These are phyloP conservation scores for Claviceps sp. DNA, from an alignment of 2,329 filamentous ascomycete genomes.

Conservation along the genomic window DNA sequence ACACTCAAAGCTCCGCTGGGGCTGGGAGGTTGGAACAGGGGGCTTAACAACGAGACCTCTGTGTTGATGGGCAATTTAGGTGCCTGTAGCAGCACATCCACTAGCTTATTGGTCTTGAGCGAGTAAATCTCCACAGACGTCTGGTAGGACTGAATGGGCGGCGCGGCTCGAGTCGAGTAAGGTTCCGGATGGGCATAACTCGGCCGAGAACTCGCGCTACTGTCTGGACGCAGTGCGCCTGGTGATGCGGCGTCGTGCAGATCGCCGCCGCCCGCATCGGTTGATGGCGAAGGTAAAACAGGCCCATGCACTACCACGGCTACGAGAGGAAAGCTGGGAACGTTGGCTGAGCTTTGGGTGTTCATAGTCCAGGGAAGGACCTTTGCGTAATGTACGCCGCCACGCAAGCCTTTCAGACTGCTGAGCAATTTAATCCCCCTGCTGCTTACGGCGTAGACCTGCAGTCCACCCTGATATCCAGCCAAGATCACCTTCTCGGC, in stretches of 20 bases:
- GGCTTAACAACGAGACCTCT: conserved; percentile 41
- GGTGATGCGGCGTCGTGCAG: conserved; percentile 26
- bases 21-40: conserved; percentile 52
- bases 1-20: conserved; percentile 63
- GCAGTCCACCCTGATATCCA: conserved; percentile 68
- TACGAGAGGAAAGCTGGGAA: conserved; percentile 62
- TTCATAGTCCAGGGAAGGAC: conserved; percentile 57
- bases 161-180: conserved; percentile 19
- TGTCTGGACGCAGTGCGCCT: conserved; percentile 22
- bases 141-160: conserved; percentile 53
- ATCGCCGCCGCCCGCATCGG: conserved; percentile 21
- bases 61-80: conserved; percentile 47
- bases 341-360: conserved; percentile 39
- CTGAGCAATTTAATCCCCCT: conserved; percentile 57
- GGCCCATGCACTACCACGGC: conserved; percentile 73
- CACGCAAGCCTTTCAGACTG: conserved; percentile 62
- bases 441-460: conserved; percentile 61
- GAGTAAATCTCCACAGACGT: conserved; percentile 86
- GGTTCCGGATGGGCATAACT: conserved; percentile 25
- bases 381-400: conserved; percentile 70
- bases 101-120: conserved; percentile 54
- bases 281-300: conserved; percentile 31
- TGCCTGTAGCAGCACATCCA: conserved; percentile 62
- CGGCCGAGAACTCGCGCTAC: conserved; percentile 27
- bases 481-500: conserved; percentile 57